Base-by-base conservation (phyloP, 164 flowering plant species). In the Amborella trichopoda region DNA sequence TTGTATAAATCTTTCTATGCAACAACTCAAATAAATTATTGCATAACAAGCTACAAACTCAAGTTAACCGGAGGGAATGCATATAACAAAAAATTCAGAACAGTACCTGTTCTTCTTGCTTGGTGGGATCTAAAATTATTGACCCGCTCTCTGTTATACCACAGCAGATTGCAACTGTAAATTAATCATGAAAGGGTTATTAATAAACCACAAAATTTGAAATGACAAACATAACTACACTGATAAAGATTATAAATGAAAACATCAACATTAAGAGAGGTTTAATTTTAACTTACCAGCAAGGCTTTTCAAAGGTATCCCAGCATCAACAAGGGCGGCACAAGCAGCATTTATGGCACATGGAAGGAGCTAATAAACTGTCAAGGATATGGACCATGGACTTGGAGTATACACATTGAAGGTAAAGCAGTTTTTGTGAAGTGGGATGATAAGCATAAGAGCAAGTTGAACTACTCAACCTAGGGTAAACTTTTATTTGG, bases 311-410 rank as follows among this genome's bases (percentile, higher is more conserved):
- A 90, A 53, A 53, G 95, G 89, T 53, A 83, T 77, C 42, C 89
- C 91, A 46, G 95, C 94, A 74, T 90, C 98, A 13, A 90, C 83
- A 59, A 90, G 89, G 20, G 98, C 98, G 55, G 77, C 84, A 72
- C 89, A 86, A 13, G 87, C 74, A 28, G 95, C 97, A 70, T 90
- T 87, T 57, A 83, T 71, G 38, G 97, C 95, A 65, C 95, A 83
- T 3, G 94, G 86, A 3, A 90, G 84, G 65, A 90, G 95, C 97
- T 90, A 65, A 20, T 23, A 11, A 40, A 45, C n/a, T n/a, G n/a
- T n/a, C n/a, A n/a, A n/a, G n/a, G n/a, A n/a, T n/a, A n/a, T n/a
- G n/a, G n/a, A n/a, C n/a, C n/a, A n/a, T n/a, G n/a, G n/a, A n/a
- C n/a, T n/a, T n/a, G n/a, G n/a, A n/a, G n/a, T n/a, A n/a, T n/a